A percentile compares a stretch with the other conserved stretches of the same genome.
Evolutionary conservation across 805 yeast species (phyloP).

Genomic region (Pichia occidentalis): DNA sequence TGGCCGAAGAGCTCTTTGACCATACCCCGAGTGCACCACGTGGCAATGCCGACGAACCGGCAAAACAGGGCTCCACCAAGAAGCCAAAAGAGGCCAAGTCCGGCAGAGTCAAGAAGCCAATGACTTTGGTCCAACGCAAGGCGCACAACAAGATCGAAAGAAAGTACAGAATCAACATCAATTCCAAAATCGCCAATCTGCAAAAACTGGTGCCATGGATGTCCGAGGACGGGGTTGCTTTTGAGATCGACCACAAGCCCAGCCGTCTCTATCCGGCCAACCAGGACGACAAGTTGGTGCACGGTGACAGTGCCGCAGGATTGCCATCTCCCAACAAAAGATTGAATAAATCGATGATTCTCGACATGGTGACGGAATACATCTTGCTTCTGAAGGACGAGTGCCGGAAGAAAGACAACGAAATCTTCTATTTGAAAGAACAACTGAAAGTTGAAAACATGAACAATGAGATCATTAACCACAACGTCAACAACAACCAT

Average conservation of each 20-base stretch:
- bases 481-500: no score
- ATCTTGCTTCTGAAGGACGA: conserved; percentile 46
- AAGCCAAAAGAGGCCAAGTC: not conserved
- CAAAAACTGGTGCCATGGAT: conserved; percentile 66
- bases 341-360: conserved; percentile 58
- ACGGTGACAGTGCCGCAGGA: conserved; percentile 4
- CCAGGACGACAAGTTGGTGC: no score
- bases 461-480: no score
- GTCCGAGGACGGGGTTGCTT: conserved; percentile 54
- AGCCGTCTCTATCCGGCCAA: no score
- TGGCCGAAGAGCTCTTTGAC: no score
- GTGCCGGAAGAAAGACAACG: conserved; percentile 29
- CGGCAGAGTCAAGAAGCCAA: conserved; percentile 23
- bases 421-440: no score
- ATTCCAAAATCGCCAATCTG: conserved; percentile 61
- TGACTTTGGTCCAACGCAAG: conserved; percentile 44
- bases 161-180: conserved; percentile 63
- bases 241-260: conserved; percentile 43
- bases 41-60: not conserved
- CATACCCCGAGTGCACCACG: no score
- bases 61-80: not conserved
- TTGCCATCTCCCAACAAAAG: conserved; percentile 27
- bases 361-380: conserved; percentile 64
- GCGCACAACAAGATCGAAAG: conserved; percentile 72
- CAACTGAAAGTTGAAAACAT: no score